Evolutionary conservation across 768 basidiomycete genomes (phyloP).

Genomic region (Phaeolepiota aurea): DNA sequence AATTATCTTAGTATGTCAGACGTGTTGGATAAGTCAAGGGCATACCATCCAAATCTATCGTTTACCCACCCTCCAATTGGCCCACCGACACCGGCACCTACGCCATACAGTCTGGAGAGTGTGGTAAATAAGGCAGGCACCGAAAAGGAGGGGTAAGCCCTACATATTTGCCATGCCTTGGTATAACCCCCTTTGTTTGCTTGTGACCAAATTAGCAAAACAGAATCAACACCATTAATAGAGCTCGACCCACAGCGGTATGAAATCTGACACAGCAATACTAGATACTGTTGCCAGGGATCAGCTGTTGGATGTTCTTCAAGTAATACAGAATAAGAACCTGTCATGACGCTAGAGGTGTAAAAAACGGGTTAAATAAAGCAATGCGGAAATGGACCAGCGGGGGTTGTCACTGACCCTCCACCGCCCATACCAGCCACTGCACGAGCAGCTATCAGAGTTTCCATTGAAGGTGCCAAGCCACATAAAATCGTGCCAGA

Average conservation of each 20-base stretch:
- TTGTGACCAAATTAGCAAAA: constrained; percentile 17
- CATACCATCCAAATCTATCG: constrained; percentile 80
- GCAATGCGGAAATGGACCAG: constrained; percentile 8
- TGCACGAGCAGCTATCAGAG: constrained; percentile 72
- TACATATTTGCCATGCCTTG: constrained; percentile 91
- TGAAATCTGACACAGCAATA: constrained; percentile 80
- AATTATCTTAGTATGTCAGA: too few species aligned
- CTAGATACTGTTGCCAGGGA: constrained; percentile 66
- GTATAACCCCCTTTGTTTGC: constrained; percentile 81
- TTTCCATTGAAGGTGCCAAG: constrained; percentile 77
- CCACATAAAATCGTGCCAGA: constrained; percentile 84
- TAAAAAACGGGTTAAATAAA: constrained; percentile 16
- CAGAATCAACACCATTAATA: constrained; percentile 5
- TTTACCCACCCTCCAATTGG: constrained; percentile 81
- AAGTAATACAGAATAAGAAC: constrained; percentile 23
- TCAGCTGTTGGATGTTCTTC: background rate
- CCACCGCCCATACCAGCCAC: constrained; percentile 92
- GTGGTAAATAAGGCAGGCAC: constrained; percentile 1
- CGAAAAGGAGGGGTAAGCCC: constrained; percentile 13
- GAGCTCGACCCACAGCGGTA: constrained; percentile 61
- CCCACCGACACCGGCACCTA: constrained; percentile 76
- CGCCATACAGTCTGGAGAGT: constrained; percentile 60
- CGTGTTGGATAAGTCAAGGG: constrained; percentile 6
- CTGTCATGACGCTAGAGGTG: constrained; percentile 69
- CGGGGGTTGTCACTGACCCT: constrained; percentile 49